These are phyloP conservation scores for Heritiera fomes DNA, from an alignment of 345 rosid species.

Conservation along the genomic window DNA sequence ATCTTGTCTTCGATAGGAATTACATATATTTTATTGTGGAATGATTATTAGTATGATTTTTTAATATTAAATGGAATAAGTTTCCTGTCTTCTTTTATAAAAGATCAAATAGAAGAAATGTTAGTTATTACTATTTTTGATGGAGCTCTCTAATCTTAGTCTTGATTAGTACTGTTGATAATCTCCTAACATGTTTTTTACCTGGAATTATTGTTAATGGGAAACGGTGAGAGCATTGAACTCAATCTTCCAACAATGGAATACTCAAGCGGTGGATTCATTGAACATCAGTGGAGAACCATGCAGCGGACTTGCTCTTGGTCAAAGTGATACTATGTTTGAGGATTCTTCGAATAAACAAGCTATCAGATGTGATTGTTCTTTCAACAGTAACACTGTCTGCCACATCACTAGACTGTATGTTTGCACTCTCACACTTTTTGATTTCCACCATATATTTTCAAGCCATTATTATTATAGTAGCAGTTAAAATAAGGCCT, in stretches of 20 bases:
- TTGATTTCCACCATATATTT: no score
- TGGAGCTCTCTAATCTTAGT: neutral
- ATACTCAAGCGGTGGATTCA: conserved; percentile 29
- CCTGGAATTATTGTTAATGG: neutral
- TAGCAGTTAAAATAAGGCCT: neutral
- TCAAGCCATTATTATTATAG: neutral
- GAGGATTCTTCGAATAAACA: conserved; percentile 33
- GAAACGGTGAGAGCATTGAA: conserved; percentile 45
- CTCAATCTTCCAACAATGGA: conserved; percentile 51
- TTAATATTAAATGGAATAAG: neutral
- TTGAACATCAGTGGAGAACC: conserved; percentile 61
- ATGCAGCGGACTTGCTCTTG: conserved; percentile 50
- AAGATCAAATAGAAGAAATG: neutral
- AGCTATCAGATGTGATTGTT: conserved; percentile 59
- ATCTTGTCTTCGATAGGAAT: no score
- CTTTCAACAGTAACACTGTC: conserved; percentile 29
- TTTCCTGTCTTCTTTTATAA: neutral
- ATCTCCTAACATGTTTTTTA: neutral
- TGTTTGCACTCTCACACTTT: conserved; percentile 11
- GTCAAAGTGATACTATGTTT: conserved; percentile 20
- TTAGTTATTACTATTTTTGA: neutral
- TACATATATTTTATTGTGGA: neutral
- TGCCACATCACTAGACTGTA: conserved; percentile 19
- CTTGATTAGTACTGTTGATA: neutral
- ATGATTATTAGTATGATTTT: neutral